These are phyloP conservation scores for Pestalotiopsis sp. DNA, from an alignment of 2,329 filamentous ascomycete genomes.

Conservation along the genomic window DNA sequence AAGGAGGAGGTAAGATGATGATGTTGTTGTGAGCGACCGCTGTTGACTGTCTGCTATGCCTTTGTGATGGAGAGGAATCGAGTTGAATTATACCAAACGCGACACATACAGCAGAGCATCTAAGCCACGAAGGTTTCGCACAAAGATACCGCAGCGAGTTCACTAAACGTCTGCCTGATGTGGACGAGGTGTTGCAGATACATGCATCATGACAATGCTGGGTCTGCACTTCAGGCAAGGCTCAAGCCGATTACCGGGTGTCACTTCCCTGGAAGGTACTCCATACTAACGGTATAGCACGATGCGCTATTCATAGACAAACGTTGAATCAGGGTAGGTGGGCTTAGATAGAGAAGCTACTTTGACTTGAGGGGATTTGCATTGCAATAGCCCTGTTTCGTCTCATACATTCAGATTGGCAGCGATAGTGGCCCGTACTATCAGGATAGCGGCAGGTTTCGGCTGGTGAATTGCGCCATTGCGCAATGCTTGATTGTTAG, in stretches of 20 bases:
- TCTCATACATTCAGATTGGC: background rate
- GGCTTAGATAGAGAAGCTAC: background rate
- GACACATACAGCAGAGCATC: background rate
- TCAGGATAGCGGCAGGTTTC: background rate
- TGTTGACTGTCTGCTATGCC: background rate
- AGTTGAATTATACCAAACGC: background rate
- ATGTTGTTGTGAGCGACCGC: background rate
- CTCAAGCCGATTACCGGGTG: background rate
- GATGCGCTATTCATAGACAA: background rate
- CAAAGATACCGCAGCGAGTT: background rate
- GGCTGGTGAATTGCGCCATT: background rate
- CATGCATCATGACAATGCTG: background rate
- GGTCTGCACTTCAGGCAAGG: background rate
- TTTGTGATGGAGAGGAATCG: background rate
- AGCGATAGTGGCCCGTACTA: background rate
- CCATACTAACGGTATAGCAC: background rate
- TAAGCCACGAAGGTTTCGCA: background rate
- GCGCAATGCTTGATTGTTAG: background rate
- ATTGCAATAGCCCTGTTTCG: background rate
- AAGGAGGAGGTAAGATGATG: background rate
- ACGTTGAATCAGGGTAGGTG: background rate
- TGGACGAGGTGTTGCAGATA: background rate
- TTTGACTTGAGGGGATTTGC: background rate
- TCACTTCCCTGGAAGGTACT: background rate
- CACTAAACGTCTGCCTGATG: background rate